These are phyloP conservation scores for Bifiguratus adelaidae DNA, from an alignment of 192 early-diverging fungal genomes.

Conservation along the genomic window DNA sequence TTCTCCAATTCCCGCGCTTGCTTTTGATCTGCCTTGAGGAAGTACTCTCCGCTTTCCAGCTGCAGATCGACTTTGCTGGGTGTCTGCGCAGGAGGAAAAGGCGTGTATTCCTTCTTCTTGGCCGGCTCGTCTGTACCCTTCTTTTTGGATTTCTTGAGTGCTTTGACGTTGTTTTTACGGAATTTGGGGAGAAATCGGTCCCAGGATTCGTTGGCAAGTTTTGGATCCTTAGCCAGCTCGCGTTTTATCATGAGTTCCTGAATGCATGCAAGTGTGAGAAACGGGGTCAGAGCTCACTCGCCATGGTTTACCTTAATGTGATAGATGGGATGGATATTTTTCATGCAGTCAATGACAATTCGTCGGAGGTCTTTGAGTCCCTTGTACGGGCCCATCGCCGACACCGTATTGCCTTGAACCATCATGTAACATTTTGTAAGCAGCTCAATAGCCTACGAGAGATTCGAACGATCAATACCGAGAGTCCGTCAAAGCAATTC, in stretches of 20 bases:
- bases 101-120: slow-evolving; percentile 78
- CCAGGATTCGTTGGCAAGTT: slow-evolving; percentile 89
- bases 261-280: not conserved
- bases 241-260: slow-evolving; percentile 97
- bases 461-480: too few relatives aligned
- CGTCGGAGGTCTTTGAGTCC: slow-evolving; percentile 80
- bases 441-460: slow-evolving; percentile 77
- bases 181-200: slow-evolving; percentile 96
- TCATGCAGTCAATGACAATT: slow-evolving; percentile 96
- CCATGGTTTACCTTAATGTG: slow-evolving; percentile 74
- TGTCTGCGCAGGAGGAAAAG: slow-evolving; percentile 81
- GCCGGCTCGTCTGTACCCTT: slow-evolving; percentile 23
- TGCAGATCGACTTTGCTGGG: slow-evolving; percentile 87
- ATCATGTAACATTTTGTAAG: slow-evolving; percentile 92
- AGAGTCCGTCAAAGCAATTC: not conserved
- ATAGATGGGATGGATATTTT: slow-evolving; percentile 98
- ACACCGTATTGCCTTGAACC: slow-evolving; percentile 98
- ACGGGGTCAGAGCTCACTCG: not conserved
- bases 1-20: slow-evolving; percentile 49
- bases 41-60: slow-evolving; percentile 95
- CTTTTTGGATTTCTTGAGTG: slow-evolving; percentile 38
- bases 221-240: slow-evolving; percentile 94
- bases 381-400: slow-evolving; percentile 84
- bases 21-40: slow-evolving; percentile 67
- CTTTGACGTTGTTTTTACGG: slow-evolving; percentile 80